A percentile compares a stretch with the other conserved stretches of the same genome.
Conservation (phyloP, 169 alveolate genomes). For the Plasmodium gallinaceum region DNA sequence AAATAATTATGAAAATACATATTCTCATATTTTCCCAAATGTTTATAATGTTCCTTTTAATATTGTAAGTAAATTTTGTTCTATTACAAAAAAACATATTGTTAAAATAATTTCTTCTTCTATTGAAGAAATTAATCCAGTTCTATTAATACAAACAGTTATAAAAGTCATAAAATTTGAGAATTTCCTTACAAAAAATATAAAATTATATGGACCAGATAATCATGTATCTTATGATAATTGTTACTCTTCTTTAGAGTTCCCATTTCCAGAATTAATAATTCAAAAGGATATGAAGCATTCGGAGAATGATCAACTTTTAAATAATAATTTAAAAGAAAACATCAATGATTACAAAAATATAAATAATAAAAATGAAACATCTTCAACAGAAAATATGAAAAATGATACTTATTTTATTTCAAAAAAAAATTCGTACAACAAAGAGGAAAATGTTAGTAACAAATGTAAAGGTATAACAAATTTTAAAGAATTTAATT, state of each 20-base stretch:
- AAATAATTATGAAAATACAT: constrained; percentile 62
- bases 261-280: constrained; percentile 60
- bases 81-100: constrained; percentile 47
- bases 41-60: constrained; percentile 50
- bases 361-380: background rate
- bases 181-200: constrained; percentile 42
- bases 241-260: constrained; percentile 27
- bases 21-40: constrained; percentile 48
- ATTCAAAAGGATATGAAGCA: background rate
- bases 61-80: constrained; percentile 50
- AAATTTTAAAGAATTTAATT: background rate
- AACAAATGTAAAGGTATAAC: background rate
- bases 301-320: background rate
- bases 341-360: too few species aligned
- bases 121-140: constrained; percentile 43
- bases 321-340: background rate
- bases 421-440: background rate
- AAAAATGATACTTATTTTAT: background rate
- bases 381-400: background rate
- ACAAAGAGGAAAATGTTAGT: background rate
- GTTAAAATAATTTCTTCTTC: constrained; percentile 65
- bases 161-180: constrained; percentile 71
- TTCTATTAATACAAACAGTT: constrained; percentile 46
- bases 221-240: background rate
- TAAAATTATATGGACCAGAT: background rate